These are phyloP conservation scores for Aspergillus sp. DNA, from an alignment of 2,329 filamentous ascomycete genomes.

Conservation along the genomic window DNA sequence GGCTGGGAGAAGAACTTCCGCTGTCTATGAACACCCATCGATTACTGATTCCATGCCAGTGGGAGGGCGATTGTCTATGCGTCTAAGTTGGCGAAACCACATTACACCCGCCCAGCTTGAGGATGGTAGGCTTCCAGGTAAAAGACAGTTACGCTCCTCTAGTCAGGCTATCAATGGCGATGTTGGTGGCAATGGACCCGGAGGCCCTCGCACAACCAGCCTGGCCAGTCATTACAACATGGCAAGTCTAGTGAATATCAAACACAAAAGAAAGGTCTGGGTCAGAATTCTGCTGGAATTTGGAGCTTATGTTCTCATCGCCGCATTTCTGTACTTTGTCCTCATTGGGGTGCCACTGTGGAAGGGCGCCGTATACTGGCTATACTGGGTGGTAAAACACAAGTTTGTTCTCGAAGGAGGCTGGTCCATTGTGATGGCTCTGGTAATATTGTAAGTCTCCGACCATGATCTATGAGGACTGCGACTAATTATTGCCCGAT, in stretches of 20 bases:
- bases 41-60: not conserved
- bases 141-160: not conserved
- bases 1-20: too few relatives aligned
- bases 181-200: not conserved
- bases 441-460: conserved; percentile 35
- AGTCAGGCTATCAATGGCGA: not conserved
- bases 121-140: not conserved
- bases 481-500: not conserved
- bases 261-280: not conserved
- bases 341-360: conserved; percentile 48
- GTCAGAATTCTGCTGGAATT: not conserved
- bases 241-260: not conserved
- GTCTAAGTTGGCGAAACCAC: not conserved
- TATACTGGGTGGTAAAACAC: conserved; percentile 43
- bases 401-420: conserved; percentile 44
- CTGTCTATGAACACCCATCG: not conserved
- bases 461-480: conserved; percentile 2
- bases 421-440: conserved; percentile 41
- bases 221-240: not conserved
- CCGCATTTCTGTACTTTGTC: conserved; percentile 48
- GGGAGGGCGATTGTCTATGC: not conserved
- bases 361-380: conserved; percentile 46
- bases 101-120: not conserved
- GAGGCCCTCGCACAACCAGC: not conserved
- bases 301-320: conserved; percentile 31